Percentiles rank a stretch among this genome's conserved stretches.
These are phyloP conservation scores for Lactifluus pinguis DNA, from an alignment of 768 basidiomycete species.

Conservation along the genomic window DNA sequence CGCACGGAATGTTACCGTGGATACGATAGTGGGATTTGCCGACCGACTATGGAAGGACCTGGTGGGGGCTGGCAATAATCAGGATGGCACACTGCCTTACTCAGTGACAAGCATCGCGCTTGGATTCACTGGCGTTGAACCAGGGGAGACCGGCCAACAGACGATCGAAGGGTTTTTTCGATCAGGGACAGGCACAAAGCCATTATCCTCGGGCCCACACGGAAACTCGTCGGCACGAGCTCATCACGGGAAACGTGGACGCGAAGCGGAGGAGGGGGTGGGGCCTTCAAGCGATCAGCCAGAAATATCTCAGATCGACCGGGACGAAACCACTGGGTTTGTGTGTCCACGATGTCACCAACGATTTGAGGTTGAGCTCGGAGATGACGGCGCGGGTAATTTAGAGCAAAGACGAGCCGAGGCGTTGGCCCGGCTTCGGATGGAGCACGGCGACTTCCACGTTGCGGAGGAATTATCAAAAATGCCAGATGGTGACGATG, in stretches of 20 bases:
- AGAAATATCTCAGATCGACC: neutral
- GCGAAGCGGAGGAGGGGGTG: conserved; percentile 13
- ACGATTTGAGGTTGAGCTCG: conserved; percentile 9
- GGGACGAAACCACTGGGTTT: neutral
- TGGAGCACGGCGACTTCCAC: conserved; percentile 88
- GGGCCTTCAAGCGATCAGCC: neutral
- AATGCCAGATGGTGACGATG: conserved; percentile 25
- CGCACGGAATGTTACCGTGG: conserved; percentile 60
- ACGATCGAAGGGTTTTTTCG: conserved; percentile 85
- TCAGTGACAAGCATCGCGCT: conserved; percentile 68
- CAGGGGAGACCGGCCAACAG: conserved; percentile 67
- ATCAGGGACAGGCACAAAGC: conserved; percentile 21
- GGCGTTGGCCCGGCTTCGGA: conserved; percentile 34
- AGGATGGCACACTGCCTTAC: conserved; percentile 32
- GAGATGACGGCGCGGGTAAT: conserved; percentile 25
- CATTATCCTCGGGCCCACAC: neutral
- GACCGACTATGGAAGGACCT: conserved; percentile 84
- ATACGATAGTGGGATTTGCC: conserved; percentile 65
- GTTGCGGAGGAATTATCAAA: conserved; percentile 71
- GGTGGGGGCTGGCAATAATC: conserved; percentile 35
- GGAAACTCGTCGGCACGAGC: neutral
- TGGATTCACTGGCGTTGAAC: conserved; percentile 70
- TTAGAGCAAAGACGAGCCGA: conserved; percentile 20
- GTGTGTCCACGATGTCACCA: conserved; percentile 10
- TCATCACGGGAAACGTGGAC: conserved; percentile 19